Percentiles rank a stretch among this genome's conserved stretches.
Evolutionary conservation across 1,284 basidiomycete species (phyloP).

Genomic region (Psilocybe mexicana): DNA sequence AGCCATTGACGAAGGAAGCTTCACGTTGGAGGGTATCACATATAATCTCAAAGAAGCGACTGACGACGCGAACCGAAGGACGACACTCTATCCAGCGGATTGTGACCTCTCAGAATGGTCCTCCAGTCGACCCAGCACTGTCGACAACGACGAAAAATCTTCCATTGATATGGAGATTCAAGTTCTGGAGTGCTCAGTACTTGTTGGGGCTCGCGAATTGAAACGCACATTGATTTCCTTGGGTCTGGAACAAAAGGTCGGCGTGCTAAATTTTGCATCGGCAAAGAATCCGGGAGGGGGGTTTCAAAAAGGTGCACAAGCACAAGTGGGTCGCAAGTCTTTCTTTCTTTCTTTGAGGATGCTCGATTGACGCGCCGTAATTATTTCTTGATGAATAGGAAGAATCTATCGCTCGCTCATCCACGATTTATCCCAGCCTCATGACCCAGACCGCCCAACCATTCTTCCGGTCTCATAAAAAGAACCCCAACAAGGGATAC

Average conservation of each 20-base stretch:
- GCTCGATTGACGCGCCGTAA: not conserved
- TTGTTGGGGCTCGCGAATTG: slow-evolving; percentile 46
- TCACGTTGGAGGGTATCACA: slow-evolving; percentile 16
- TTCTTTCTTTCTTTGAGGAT: slow-evolving; percentile 47
- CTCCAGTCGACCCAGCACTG: not conserved
- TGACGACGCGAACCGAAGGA: slow-evolving; percentile 22
- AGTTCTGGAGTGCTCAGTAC: slow-evolving; percentile 52
- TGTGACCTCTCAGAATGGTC: slow-evolving; percentile 23
- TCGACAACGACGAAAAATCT: not conserved
- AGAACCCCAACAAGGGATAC: slow-evolving; percentile 49
- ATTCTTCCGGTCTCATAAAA: slow-evolving; percentile 60
- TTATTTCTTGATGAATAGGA: slow-evolving; percentile 42
- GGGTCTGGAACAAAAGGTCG: slow-evolving; percentile 35
- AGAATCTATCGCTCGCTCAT: slow-evolving; percentile 39
- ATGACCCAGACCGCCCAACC: slow-evolving; percentile 39
- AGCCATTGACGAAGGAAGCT: slow-evolving; percentile 22
- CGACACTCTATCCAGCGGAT: slow-evolving; percentile 22
- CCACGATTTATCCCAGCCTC: slow-evolving; percentile 62
- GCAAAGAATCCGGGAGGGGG: slow-evolving; percentile 71
- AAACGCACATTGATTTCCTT: slow-evolving; percentile 10
- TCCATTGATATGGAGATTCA: slow-evolving; percentile 31
- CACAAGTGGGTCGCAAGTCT: slow-evolving; percentile 46
- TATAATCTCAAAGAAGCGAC: slow-evolving; percentile 20
- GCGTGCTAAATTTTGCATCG: slow-evolving; percentile 72
- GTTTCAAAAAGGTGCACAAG: slow-evolving; percentile 62